Evolutionary conservation across 306 rosid species (phyloP).

Genomic region (Cyamopsis tetragonoloba): DNA sequence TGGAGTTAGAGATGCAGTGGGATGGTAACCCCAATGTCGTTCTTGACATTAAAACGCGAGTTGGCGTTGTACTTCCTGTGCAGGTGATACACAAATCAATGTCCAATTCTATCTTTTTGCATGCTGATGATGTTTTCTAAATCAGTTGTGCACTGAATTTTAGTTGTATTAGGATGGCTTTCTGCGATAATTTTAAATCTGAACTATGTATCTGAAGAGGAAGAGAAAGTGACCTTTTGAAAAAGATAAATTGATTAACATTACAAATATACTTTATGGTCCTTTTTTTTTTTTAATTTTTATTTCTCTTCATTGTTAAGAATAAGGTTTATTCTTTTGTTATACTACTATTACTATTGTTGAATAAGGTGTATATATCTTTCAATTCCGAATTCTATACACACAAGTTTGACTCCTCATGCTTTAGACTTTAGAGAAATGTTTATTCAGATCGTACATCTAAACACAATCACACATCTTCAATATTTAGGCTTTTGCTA

Average conservation of each 20-base stretch:
- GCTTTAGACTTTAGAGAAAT: neutral
- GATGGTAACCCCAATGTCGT: slow-evolving; percentile 83
- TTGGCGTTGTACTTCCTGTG: slow-evolving; percentile 78
- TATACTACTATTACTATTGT: too few relatives aligned
- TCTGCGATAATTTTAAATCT: neutral
- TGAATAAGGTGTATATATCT: neutral
- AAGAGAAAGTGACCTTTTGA: neutral
- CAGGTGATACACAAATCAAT: slow-evolving; percentile 52
- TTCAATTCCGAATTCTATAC: neutral
- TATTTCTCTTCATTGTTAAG: neutral
- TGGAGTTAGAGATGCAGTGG: slow-evolving; percentile 96
- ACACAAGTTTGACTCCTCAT: neutral
- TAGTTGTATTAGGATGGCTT: neutral
- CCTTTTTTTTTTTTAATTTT: neutral
- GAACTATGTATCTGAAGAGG: neutral
- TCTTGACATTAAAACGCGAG: slow-evolving; percentile 71
- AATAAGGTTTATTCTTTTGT: too few relatives aligned
- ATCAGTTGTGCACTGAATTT: neutral
- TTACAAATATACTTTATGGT: slow-evolving; percentile 8
- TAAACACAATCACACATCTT: neutral
- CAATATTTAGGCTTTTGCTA: slow-evolving; percentile 1
- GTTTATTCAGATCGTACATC: neutral
- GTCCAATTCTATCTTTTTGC: neutral
- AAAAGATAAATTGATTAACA: neutral
- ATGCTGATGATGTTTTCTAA: neutral